Base-by-base conservation (phyloP, 73 alveolate species). In the Paramecium sonneborni region DNA sequence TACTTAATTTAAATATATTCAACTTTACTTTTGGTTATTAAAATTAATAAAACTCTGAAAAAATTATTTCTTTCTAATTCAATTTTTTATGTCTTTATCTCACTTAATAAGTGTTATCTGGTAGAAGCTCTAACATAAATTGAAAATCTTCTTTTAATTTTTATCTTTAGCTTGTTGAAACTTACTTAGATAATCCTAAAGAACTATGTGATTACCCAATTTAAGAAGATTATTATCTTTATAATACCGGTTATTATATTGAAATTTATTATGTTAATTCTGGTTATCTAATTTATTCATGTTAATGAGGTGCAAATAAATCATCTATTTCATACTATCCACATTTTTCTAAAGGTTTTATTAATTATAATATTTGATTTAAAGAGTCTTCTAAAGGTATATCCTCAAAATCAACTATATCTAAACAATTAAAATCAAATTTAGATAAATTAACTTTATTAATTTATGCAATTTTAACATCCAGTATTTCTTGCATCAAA, bases 61-160 rank as follows among this genome's bases (percentile, higher is more conserved):
- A 79, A 0, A 79, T 79, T 18, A 79, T 37, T n/a, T 79, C 90
- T 48, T 39, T 46, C 41, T 79, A 15, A 21, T 41, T 38, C n/a
- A n/a, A 79, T 14, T 39, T 62, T 62, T 30, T 11, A 43, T 79
- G 21, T 44, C 76, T 79, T 28, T 79, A 21, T 79, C 90, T 18
- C n/a, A 79, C 90, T 62, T 79, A 79, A 79, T 79, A 79, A 0
- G 90, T 79, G 6, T 79, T 79, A 34, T 79, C 90, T 12, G 90
- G 90, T 21, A 79, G 21, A 7, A 79, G 55, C 24, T 79, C 90
- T 30, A 79, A 23, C 90, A 79, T 79, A 24, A 79, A 79, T 41
- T 79, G n/a, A 24, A 41, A 79, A 39, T 79, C 90, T 0, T 79
- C 90, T 79, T 24, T 41, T 44, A 79, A 24, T 24, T 79, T 23